A percentile compares a stretch with the other conserved stretches of the same genome.
Evolutionary conservation across 1,139 yeast genomes (phyloP).

Genomic region (Casaregolazyma suthepensis): DNA sequence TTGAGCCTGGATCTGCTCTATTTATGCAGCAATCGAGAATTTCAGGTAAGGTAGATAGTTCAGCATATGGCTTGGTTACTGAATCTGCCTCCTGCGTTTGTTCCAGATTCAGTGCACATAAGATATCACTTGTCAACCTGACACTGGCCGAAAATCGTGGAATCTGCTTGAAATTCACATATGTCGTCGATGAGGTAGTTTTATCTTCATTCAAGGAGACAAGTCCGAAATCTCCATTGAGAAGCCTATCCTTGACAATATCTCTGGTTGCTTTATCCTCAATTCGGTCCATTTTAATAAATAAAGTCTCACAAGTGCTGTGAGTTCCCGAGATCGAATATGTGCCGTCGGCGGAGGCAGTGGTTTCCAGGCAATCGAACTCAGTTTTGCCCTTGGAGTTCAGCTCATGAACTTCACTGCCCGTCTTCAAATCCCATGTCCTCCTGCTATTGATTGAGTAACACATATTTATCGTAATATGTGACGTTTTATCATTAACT

Average conservation of each 20-base stretch:
- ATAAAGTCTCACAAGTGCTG: constrained; percentile 1
- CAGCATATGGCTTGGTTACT: background rate
- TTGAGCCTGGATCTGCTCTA: background rate
- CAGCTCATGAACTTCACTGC: background rate
- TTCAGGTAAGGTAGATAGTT: background rate
- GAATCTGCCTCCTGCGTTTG: background rate
- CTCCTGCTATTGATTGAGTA: constrained; percentile 19
- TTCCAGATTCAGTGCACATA: constrained; percentile 2
- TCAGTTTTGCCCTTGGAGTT: background rate
- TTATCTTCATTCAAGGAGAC: background rate
- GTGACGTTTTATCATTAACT: background rate
- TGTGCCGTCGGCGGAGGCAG: background rate
- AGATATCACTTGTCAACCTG: background rate
- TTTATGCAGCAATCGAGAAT: constrained; percentile 1
- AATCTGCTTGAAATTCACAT: background rate
- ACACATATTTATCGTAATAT: constrained; percentile 5
- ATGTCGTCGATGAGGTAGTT: background rate
- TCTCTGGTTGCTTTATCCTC: background rate
- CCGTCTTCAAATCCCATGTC: constrained; percentile 11
- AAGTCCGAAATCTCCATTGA: background rate
- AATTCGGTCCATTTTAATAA: background rate
- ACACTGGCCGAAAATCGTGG: background rate
- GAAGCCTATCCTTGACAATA: background rate
- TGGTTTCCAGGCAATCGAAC: background rate
- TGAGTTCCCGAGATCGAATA: background rate